Evolutionary conservation across 176 grass and related monocot species (phyloP).

Genomic region (bread wheat (Triticum aestivum)): IWGSC_CS_RefSeq_v2.1 NC_057799.1:516003648-516004147

Average conservation of each 20-base stretch:
- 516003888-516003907: neutral
- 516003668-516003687: conserved; percentile 23
- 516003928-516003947: neutral
- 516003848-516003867: conserved; percentile 5
- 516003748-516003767: neutral
- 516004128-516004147: neutral
- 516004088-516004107: neutral
- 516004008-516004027: neutral
- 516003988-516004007: neutral
- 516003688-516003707: neutral
- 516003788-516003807: neutral
- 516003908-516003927: neutral
- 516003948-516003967: neutral
- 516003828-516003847: conserved; percentile 3
- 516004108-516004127: conserved; percentile 3
- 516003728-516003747: conserved; percentile 31
- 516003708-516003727: neutral
- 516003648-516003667: conserved; percentile 34
- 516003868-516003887: conserved; percentile 25
- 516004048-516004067: neutral
- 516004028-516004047: neutral
- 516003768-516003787: neutral
- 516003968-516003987: conserved; percentile 22
- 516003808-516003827: neutral
- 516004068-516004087: neutral